These are phyloP conservation scores for Eucalyptus urophylla DNA, from an alignment of 345 rosid species.

Conservation along the genomic window DNA sequence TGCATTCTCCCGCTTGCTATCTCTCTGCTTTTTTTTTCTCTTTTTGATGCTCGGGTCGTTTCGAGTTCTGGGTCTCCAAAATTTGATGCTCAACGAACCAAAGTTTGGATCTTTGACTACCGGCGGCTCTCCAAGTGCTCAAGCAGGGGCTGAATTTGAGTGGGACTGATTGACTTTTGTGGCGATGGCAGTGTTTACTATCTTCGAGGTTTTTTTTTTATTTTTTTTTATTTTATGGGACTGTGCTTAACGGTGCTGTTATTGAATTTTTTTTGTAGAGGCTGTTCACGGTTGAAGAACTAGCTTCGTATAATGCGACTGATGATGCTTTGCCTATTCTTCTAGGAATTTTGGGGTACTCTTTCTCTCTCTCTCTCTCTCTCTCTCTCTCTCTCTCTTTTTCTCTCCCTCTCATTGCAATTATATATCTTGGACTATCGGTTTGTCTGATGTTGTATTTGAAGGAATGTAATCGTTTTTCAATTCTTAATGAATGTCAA, in stretches of 20 bases:
- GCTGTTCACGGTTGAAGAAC: constrained; percentile 57
- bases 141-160: neutral
- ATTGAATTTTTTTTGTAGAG: constrained; percentile 15
- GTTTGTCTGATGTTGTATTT: neutral
- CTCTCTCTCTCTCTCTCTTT: neutral
- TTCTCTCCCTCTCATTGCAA: neutral
- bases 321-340: constrained; percentile 59
- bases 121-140: neutral
- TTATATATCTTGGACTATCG: neutral
- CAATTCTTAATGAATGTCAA: neutral
- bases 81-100: neutral
- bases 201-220: neutral
- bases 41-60: neutral
- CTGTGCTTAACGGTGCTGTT: neutral
- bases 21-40: neutral
- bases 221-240: neutral
- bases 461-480: neutral
- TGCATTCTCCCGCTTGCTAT: neutral
- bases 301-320: constrained; percentile 72
- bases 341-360: constrained; percentile 81
- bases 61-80: neutral
- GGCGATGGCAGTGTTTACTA: neutral
- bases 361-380: neutral
- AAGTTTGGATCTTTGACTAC: neutral
- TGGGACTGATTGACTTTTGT: neutral